Evolutionary conservation across 2,329 filamentous ascomycete genomes (phyloP), one percentile per base, ranked within the genome.

Genomic region (Arthroderma sp.): DNA sequence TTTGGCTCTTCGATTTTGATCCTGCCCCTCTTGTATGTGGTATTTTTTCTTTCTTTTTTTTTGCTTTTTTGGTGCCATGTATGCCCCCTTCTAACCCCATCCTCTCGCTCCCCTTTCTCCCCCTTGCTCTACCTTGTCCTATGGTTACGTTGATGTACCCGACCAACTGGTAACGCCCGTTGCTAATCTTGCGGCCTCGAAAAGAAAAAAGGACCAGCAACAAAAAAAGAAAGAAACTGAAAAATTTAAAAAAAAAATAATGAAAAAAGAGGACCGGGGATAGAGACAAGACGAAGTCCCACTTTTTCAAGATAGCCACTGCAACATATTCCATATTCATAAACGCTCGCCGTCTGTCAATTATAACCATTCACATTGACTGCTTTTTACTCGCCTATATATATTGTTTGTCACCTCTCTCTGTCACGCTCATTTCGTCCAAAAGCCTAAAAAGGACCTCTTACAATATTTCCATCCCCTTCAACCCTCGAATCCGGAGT

Each of bases 141-240:
- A 42, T 28, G 32, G 40, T 42, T 36, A 29, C 40, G 29, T 42
- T 29, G 40, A 42, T 36, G n/a, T 36, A 36, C 32, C 40, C 40
- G 33, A 32, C 27, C 29, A 30, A 36, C 32, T 7, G 40, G 40
- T 42, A 42, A 31, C 40, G 40, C 40, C 40, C 36, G 10, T 32
- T 34, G 11, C 5, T 33, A 36, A 36, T 28, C 40, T 36, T 28
- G 15, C 15, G 15, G 40, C 15, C 40, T 11, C 31, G 36, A 34
- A 29, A 22, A 41, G 32, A 10, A 6, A 41, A 29, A 41, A 10
- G 15, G 29, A 10, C 29, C 8, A 42, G 40, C 9, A 15, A 36
- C 31, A 36, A 27, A 32, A 42, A 42, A 32, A 36, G 6, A 29
- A 30, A 33, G 36, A 42, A 22, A 42, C 34, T 10, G 32, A 34